Evolutionary conservation across 805 yeast genomes (phyloP), one percentile per base, ranked within the genome.

Genomic region (Candida maltosa): DNA sequence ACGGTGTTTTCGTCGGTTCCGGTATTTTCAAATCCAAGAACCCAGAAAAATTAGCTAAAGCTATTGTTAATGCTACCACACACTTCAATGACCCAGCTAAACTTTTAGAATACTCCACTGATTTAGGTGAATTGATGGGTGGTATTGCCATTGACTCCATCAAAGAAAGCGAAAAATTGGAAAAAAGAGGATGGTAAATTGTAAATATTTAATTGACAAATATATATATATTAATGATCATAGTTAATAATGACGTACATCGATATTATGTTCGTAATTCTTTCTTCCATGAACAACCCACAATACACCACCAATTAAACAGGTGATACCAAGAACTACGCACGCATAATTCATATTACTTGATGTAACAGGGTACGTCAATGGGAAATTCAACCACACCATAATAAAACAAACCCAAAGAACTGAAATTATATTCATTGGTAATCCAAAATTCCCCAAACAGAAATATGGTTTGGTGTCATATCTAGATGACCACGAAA

Each of bases 51-150:
- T 70, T 83, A 47, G 93, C 93, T 26, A 69, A 62, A 44, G 87
- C 91, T n/a, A 80, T 83, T 54, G 93, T 83, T 29, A 76, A 80
- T 54, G 87, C 89, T 10, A 87, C 83, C 20, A 81, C 87, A 28
- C 75, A 80, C 52, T 84, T 62, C 66, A 61, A 78, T 40, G 83
- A 81, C 47, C 75, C 87, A 16, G 51, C 54, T 46, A 69, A 73
- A 47, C 58, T 83, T 18, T 71, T 83, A 53, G 81, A 80, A 52
- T 76, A 69, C 42, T 79, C 87, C 31, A 78, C 80, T 25, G 83
- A 78, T 47, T 69, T 83, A 44, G 93, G 93, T 32, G 79, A 80
- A 44, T 73, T 80, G 56, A 83, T 83, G 91, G 77, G 78, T 40
- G 93, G 93, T 37, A 70, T 76, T 31, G 73, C 78, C 38, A 77